phyloP scores from a whole-genome alignment of 768 basidiomycete genomes.

The Stropharia rugosoannulata region DNA sequence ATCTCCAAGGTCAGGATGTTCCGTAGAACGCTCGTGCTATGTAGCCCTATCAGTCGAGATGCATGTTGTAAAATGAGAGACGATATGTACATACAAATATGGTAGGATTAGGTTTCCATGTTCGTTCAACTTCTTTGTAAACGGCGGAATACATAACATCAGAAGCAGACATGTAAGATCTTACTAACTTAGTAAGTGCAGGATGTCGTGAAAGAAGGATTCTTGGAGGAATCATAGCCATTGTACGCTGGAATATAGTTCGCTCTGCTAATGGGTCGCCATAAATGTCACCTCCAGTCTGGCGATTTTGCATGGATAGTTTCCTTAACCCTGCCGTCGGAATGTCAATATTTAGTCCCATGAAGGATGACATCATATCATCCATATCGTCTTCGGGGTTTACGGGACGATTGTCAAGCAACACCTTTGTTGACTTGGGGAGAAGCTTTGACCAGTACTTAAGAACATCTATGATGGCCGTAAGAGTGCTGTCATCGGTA shows the following conservation, averaged over 20 bases:
- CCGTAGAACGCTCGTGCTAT: conserved; percentile 12
- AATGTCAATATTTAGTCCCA: background rate
- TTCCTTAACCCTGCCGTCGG: background rate
- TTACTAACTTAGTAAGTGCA: background rate
- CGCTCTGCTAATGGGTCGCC: background rate
- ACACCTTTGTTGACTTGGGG: background rate
- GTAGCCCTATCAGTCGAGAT: background rate
- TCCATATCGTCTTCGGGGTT: background rate
- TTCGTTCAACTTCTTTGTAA: conserved; percentile 10
- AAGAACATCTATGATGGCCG: no score
- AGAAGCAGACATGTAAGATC: background rate
- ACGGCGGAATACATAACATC: background rate
- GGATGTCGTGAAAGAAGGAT: conserved; percentile 2
- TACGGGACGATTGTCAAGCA: background rate
- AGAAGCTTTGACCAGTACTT: background rate
- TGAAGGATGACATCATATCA: background rate
- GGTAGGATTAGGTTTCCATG: conserved; percentile 21
- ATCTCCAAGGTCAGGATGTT: background rate
- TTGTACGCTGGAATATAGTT: background rate
- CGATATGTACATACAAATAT: conserved; percentile 14
- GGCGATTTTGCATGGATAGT: background rate
- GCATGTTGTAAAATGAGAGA: background rate
- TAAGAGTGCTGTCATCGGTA: no score
- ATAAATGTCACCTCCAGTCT: background rate
- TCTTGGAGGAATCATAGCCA: conserved; percentile 6